A percentile compares a stretch with the other conserved stretches of the same genome.
Conservation (phyloP, 2,329 filamentous ascomycete species). For the Diplodia mutila region DNA sequence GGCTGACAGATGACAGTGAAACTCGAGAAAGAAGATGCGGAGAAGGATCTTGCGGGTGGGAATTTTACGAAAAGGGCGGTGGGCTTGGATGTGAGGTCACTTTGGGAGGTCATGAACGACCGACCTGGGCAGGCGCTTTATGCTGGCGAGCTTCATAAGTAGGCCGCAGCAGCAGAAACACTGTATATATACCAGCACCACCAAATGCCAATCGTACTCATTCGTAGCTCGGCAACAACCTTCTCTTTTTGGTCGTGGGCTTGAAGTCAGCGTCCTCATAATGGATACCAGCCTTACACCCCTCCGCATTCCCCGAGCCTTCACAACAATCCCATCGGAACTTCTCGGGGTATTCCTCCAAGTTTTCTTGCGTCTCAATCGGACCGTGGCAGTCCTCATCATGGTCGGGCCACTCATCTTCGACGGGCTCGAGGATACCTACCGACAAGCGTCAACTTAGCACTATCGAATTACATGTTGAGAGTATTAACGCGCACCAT, state of each 20-base stretch:
- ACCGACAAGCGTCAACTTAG: neutral
- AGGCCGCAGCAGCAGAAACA: neutral
- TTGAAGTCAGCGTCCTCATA: neutral
- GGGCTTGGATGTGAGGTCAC: neutral
- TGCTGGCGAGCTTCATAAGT: neutral
- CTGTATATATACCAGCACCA: neutral
- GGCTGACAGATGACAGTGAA: neutral
- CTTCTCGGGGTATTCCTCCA: neutral
- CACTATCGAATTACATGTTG: too few relatives aligned
- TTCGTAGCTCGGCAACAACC: neutral
- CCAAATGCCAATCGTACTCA: neutral
- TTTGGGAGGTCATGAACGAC: conserved; percentile 8
- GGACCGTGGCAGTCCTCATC: neutral
- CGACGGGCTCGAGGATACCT: neutral
- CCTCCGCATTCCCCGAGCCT: neutral
- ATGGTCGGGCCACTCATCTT: neutral
- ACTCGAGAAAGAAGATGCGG: neutral
- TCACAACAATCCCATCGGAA: neutral
- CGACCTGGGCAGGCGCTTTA: neutral
- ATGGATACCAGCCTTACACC: neutral
- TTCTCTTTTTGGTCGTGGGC: neutral
- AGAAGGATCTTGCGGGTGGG: neutral
- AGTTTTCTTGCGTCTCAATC: neutral
- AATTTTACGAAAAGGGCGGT: neutral
- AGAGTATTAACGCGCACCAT: neutral